Base-by-base conservation (phyloP, 1,284 basidiomycete species). In the Exsudoporus floridanus region DNA sequence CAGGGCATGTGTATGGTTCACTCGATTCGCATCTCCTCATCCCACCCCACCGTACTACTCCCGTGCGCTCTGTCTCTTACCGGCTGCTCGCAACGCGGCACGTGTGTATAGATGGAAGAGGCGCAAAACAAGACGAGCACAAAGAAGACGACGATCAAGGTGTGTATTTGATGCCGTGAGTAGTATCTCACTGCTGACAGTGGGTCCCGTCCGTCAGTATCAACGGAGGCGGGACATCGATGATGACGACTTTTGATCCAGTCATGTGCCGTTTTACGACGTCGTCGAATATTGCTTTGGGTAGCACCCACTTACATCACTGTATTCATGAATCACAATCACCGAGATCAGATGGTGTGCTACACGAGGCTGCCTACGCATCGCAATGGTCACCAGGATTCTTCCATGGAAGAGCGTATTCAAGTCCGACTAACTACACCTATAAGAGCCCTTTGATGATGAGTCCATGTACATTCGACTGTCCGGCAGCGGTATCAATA, bases 141-240 rank as follows among this genome's bases (percentile, higher is more conserved):
- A 25, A 78, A 79, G 64, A 85, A 83, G 64, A 80, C 84, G 8
- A 81, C 82, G 7, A 89, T 91, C 55, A 78, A 87, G 67, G 89
- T 90, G 55, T 54, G 84, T 76, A n/a, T 19, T 23, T 2, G 13
- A 10, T 36, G 21, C 14, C 10, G 3, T 27, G 30, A 7, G 34
- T 10, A 18, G 16, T 7, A 3, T 44, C 16, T 30, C 14, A 16
- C 21, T 12, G 19, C 31, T 52, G 36, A 54, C 19, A 19, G 23
- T 9, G 14, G 23, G 7, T 16, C 18, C 45, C 28, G 36, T 35
- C 40, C 23, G 42, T 33, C 60, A 92, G 89, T 92, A 84, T 67
- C 86, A 89, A 63, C 79, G 88, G 57, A 77, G 86, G 65, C 82
- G 77, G 56, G 83, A 83, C 48, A 74, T 86, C 34, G 88, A 89